Conservation (phyloP, 108 stramenopile genomes). For the Seminavis robusta region DNA sequence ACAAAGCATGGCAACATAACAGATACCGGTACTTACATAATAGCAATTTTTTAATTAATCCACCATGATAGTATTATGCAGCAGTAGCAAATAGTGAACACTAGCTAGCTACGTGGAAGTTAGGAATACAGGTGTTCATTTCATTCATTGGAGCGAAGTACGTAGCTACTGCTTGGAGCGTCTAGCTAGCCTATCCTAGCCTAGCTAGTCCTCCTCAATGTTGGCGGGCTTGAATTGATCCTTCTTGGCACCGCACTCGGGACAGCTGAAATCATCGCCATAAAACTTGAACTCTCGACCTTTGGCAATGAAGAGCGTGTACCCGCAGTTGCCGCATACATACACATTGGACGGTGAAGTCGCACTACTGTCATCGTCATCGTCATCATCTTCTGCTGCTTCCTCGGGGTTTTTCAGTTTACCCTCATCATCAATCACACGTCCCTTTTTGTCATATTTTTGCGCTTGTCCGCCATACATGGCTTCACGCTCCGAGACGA, state of each 20-base stretch:
- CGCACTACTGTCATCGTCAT: conserved; percentile 31
- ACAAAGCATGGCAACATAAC: too few species aligned
- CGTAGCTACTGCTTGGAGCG: too few species aligned
- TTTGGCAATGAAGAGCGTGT: conserved; percentile 85
- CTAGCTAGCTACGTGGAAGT: too few species aligned
- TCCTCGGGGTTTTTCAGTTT: conserved; percentile 48
- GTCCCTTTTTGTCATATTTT: conserved; percentile 54
- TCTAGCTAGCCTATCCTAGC: too few species aligned
- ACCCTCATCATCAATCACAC: conserved; percentile 47
- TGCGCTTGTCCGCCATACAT: conserved; percentile 42
- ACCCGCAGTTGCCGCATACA: conserved; percentile 82
- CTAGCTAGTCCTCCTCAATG: conserved; percentile 10
- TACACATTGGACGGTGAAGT: conserved; percentile 35
- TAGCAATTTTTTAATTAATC: too few species aligned
- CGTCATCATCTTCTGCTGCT: conserved; percentile 28
- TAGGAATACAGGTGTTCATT: too few species aligned
- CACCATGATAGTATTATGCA: too few species aligned
- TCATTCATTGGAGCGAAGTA: too few species aligned
- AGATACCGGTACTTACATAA: too few species aligned
- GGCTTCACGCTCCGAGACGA: conserved; percentile 61
- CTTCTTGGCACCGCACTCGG: conserved; percentile 83
- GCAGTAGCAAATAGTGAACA: too few species aligned
- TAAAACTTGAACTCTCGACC: conserved; percentile 90
- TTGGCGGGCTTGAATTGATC: conserved; percentile 48
- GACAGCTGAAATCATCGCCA: conserved; percentile 77